These are phyloP conservation scores for Ottelia alismoides DNA, from an alignment of 106 monocot genomes.

Conservation along the genomic window DNA sequence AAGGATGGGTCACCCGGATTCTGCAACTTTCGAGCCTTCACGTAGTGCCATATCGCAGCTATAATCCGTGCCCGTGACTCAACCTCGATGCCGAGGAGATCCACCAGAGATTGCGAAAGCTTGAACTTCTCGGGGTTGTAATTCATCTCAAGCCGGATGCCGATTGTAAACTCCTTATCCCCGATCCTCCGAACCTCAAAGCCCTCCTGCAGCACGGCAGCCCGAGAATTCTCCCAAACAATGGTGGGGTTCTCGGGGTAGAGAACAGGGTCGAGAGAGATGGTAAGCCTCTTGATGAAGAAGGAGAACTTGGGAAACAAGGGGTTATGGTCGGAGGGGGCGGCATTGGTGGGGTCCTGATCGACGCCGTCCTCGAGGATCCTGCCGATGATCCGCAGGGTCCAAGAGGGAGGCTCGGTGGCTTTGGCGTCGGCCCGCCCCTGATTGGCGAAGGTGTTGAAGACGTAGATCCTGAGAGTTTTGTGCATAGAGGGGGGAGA, in stretches of 20 bases:
- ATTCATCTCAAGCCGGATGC: slow-evolving; percentile 77
- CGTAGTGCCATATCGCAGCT: slow-evolving; percentile 91
- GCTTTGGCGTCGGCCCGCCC: slow-evolving; percentile 19
- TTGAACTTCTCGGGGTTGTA: slow-evolving; percentile 87
- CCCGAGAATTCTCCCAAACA: slow-evolving; percentile 73
- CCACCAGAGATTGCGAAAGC: slow-evolving; percentile 55
- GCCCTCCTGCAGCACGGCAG: slow-evolving; percentile 63
- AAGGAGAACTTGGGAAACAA: slow-evolving; percentile 80
- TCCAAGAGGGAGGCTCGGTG: slow-evolving; percentile 78
- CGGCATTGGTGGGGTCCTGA: slow-evolving; percentile 25
- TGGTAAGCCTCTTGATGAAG: slow-evolving; percentile 72
- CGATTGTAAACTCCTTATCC: slow-evolving; percentile 70
- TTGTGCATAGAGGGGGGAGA: slow-evolving; percentile 65
- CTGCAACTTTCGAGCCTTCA: slow-evolving; percentile 92
- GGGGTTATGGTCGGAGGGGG: slow-evolving; percentile 48
- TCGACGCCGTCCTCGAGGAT: slow-evolving; percentile 69
- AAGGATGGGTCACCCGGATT: slow-evolving; percentile 82
- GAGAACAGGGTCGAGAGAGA: slow-evolving; percentile 47
- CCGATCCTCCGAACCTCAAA: slow-evolving; percentile 95
- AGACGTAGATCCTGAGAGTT: slow-evolving; percentile 81
- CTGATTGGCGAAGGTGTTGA: slow-evolving; percentile 84
- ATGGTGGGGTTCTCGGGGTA: slow-evolving; percentile 83
- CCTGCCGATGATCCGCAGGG: slow-evolving; percentile 71
- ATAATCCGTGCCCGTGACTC: slow-evolving; percentile 79
- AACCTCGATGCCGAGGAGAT: slow-evolving; percentile 81